Evolutionary conservation across 306 rosid genomes (phyloP), one percentile per base, ranked within the genome.

Genomic region (Neltuma alba): DNA sequence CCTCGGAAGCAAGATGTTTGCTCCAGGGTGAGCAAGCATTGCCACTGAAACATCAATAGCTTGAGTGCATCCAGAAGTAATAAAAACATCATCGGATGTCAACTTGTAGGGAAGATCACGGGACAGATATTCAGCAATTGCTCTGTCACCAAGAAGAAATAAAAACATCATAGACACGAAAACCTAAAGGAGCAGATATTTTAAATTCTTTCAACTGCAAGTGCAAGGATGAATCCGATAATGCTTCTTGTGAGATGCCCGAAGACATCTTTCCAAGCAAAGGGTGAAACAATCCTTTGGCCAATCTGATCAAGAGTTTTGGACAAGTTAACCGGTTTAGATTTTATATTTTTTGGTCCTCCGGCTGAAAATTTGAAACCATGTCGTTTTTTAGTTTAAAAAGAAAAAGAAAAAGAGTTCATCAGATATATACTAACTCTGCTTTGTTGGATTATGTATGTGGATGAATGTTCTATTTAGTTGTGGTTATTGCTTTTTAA

Each of bases 61-160:
- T 86, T 95, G 99, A 57, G 99, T 94, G 88, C 99, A 92, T 75
- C 99, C 99, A 73, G 88, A 89, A 14, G 99, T 94, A 83, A 94
- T 62, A 10, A 91, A 94, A 80, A 94, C 95, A 82, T 94, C 99
- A 41, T 94, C 99, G 0, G 88, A 81, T 63, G 95, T 82, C 84
- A 94, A 58, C 79, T 89, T 50, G 76, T 91, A 89, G 3, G 99
- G 99, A 85, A 94, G 97, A 83, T 94, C 99, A 54, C 78, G 81
- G 12, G 99, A 94, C 55, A 94, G 82, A 82, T 92, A 94, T 36
- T 94, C 91, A 2, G 99, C 97, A 62, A 95, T 88, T 38, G 97
- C 90, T 1, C 99, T 91, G 89, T 80, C 79, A 40, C 62, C 80
- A 42, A 64, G 9, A 82, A 73, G 34, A 65, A 55, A 55, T 4